These are phyloP conservation scores for Kazachstania sp. DNA, from an alignment of 1,139 yeast species.

Conservation along the genomic window DNA sequence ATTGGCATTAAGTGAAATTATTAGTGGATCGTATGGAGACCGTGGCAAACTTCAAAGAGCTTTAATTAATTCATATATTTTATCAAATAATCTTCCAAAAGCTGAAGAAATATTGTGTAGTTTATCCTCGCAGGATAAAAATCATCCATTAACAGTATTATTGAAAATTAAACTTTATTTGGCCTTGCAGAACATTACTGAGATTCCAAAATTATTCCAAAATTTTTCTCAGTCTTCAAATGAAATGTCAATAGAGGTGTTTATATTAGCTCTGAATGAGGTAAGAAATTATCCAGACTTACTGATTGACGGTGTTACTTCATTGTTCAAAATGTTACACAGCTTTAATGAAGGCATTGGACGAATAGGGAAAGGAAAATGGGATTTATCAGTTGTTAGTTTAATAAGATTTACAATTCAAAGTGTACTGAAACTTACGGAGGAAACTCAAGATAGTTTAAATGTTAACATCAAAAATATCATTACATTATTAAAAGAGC, in stretches of 20 bases:
- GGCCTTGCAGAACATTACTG: conserved; percentile 5
- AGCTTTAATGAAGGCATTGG: background rate
- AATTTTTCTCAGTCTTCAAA: conserved; percentile 10
- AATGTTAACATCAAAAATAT: conserved; percentile 10
- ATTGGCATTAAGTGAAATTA: conserved; percentile 12
- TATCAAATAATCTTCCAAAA: conserved; percentile 6
- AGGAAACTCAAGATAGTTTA: conserved; percentile 7
- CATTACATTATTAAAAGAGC: conserved; percentile 10
- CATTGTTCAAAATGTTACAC: conserved; percentile 16
- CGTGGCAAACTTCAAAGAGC: conserved; percentile 22
- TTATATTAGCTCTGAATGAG: conserved; percentile 18
- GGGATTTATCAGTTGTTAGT: conserved; percentile 12
- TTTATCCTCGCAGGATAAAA: conserved; percentile 12
- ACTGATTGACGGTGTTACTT: conserved; percentile 11
- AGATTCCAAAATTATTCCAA: conserved; percentile 9
- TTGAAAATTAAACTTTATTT: conserved; percentile 11
- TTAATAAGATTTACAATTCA: conserved; percentile 22
- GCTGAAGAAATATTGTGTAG: conserved; percentile 10
- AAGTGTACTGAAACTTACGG: conserved; percentile 18
- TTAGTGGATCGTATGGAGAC: conserved; percentile 16
- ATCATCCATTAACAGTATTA: conserved; percentile 16
- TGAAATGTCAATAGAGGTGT: conserved; percentile 13
- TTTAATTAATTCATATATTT: conserved; percentile 12
- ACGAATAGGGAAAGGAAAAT: background rate
- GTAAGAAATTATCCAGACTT: conserved; percentile 15